Evolutionary conservation across 1,284 basidiomycete genomes (phyloP).

Genomic region (Irpex lacteus): DNA sequence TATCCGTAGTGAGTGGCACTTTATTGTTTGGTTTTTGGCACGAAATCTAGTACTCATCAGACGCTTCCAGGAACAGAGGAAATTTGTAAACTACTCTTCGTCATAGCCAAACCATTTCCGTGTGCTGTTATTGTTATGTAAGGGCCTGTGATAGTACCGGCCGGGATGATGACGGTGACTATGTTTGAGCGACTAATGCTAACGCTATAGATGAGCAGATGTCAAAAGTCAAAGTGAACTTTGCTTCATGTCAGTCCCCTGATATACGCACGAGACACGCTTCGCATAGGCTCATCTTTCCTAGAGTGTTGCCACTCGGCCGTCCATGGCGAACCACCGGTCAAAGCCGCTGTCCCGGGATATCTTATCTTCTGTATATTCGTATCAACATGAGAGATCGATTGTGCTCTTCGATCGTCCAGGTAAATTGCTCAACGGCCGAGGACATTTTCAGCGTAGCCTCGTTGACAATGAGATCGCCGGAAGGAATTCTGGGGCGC

Average conservation of each 20-base stretch:
- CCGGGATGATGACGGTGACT: background rate
- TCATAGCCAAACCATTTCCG: background rate
- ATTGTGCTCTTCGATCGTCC: too few relatives aligned
- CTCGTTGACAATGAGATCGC: background rate
- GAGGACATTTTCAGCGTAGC: too few relatives aligned
- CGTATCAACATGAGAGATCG: too few relatives aligned
- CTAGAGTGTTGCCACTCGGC: too few relatives aligned
- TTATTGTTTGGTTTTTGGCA: background rate
- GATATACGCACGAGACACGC: background rate
- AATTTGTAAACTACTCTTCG: background rate
- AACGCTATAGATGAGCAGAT: background rate
- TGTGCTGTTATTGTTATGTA: background rate
- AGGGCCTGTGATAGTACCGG: background rate
- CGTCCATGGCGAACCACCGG: too few relatives aligned
- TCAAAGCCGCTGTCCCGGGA: too few relatives aligned
- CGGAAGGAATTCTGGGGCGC: too few relatives aligned
- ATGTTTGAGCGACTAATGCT: background rate
- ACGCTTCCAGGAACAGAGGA: background rate
- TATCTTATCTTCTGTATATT: too few relatives aligned
- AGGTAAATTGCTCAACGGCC: too few relatives aligned
- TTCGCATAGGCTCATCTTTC: background rate
- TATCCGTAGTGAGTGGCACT: background rate
- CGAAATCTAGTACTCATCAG: background rate
- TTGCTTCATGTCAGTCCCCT: background rate
- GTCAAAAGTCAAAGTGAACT: background rate